A percentile compares a stretch with the other conserved stretches of the same genome.
Conservation (phyloP, 2,329 filamentous ascomycete species). For the Exophiala alcalophila region DNA sequence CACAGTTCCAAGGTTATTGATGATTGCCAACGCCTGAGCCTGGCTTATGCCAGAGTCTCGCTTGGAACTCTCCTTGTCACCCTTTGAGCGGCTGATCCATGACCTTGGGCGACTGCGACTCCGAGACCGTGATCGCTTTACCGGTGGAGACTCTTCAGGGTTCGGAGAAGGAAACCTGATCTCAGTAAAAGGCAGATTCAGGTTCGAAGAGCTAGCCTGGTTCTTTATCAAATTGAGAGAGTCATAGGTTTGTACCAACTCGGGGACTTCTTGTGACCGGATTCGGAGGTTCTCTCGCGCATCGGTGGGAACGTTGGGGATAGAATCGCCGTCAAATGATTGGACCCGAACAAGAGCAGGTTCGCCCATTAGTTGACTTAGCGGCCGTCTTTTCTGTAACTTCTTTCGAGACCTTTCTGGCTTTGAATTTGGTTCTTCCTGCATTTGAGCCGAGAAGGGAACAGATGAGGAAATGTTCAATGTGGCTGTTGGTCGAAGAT, state of each 20-base stretch:
- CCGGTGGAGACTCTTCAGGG: slow-evolving; percentile 12
- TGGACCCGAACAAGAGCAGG: slow-evolving; percentile 21
- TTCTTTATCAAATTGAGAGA: slow-evolving; percentile 10
- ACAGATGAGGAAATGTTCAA: background rate
- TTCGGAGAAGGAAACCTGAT: slow-evolving; percentile 29
- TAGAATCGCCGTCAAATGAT: slow-evolving; percentile 19
- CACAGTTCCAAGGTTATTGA: slow-evolving; percentile 26
- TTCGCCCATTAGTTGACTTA: slow-evolving; percentile 16
- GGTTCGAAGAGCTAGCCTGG: slow-evolving; percentile 17
- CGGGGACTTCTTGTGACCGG: slow-evolving; percentile 26
- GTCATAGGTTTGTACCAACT: slow-evolving; percentile 27
- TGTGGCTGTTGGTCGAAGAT: slow-evolving; percentile 10
- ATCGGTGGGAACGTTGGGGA: slow-evolving; percentile 23
- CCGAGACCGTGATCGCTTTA: slow-evolving; percentile 17
- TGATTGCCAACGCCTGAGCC: slow-evolving; percentile 16
- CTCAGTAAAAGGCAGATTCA: slow-evolving; percentile 16
- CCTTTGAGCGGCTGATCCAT: slow-evolving; percentile 25
- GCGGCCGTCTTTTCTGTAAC: slow-evolving; percentile 28
- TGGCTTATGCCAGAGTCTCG: slow-evolving; percentile 15
- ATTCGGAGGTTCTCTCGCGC: slow-evolving; percentile 26
- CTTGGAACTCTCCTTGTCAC: slow-evolving; percentile 13
- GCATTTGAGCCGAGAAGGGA: too few relatives aligned
- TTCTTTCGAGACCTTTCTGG: slow-evolving; percentile 21
- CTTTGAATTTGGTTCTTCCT: too few relatives aligned
- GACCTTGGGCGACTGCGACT: slow-evolving; percentile 22